These are phyloP conservation scores for Suillus paluster DNA, from an alignment of 768 basidiomycete species.

Conservation along the genomic window DNA sequence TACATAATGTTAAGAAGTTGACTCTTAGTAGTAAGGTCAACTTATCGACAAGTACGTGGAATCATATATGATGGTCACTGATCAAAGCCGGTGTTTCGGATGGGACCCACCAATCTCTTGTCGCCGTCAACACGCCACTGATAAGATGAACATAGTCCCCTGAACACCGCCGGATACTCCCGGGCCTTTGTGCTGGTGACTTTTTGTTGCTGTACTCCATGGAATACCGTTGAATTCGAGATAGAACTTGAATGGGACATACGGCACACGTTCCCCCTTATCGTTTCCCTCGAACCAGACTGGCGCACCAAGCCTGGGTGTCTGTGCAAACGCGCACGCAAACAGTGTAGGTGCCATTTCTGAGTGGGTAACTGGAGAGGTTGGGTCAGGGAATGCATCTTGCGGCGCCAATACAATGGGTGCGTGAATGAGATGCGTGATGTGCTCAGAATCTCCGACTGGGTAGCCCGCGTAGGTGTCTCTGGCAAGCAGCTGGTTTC, in stretches of 20 bases:
- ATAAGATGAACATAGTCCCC: no score
- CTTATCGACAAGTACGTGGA: background rate
- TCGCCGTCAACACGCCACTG: no score
- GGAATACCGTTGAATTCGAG: slow-evolving; percentile 16
- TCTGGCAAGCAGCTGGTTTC: slow-evolving; percentile 3
- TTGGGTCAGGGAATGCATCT: slow-evolving; percentile 28
- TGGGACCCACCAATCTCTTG: background rate
- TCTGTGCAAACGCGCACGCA: background rate
- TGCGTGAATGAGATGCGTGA: background rate
- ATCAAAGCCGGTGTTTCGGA: no score
- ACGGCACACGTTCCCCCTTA: slow-evolving; percentile 5
- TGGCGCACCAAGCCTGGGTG: background rate
- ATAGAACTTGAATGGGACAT: slow-evolving; percentile 29
- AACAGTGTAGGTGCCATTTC: background rate
- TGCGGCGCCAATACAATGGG: slow-evolving; percentile 21
- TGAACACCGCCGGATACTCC: background rate
- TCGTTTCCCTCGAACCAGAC: background rate
- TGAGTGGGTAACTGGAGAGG: slow-evolving; percentile 8
- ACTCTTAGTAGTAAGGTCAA: no score
- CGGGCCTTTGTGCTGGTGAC: background rate
- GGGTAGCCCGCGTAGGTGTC: slow-evolving; percentile 17
- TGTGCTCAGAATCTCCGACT: slow-evolving; percentile 26
- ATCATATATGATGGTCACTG: background rate
- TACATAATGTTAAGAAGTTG: no score
- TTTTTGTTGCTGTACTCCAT: background rate